Percentiles rank a stretch among this genome's conserved stretches.
Evolutionary conservation across 495 filamentous ascomycete genomes (phyloP).

Genomic region (Penicillium desertorum): DNA sequence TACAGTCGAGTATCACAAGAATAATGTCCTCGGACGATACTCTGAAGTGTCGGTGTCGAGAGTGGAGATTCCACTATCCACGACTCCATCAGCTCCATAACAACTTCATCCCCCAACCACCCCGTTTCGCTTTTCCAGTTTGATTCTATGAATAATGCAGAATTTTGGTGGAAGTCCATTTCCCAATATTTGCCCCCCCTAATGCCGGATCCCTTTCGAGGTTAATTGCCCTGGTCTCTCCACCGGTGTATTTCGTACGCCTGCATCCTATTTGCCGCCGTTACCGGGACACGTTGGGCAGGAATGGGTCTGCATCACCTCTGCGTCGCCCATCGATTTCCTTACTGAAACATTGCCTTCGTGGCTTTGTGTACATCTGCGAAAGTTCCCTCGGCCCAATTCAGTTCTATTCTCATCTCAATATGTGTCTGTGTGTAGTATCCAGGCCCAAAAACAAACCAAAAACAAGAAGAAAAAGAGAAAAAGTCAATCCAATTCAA

Average conservation of each 20-base stretch:
- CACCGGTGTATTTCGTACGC: constrained; percentile 15
- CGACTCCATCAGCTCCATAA: constrained; percentile 2
- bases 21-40: not conserved
- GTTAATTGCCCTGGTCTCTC: constrained; percentile 14
- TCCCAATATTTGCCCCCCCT: not conserved
- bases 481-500: constrained; percentile 11
- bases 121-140: constrained; percentile 13
- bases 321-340: not conserved
- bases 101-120: constrained; percentile 14
- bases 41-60: constrained; percentile 32
- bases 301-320: constrained; percentile 33
- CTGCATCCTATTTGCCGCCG: constrained; percentile 38
- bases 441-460: constrained; percentile 1
- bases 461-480: constrained; percentile 4
- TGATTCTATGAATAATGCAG: constrained; percentile 12
- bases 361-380: constrained; percentile 14
- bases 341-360: constrained; percentile 16
- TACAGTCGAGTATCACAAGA: constrained; percentile 12
- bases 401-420: constrained; percentile 5
- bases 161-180: not conserved
- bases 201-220: not conserved
- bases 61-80: constrained; percentile 19
- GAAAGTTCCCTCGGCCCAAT: constrained; percentile 10
- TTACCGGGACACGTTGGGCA: constrained; percentile 42
- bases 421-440: constrained; percentile 5